Base-by-base conservation (phyloP, 345 rosid species). In the Hypericum perforatum region DNA sequence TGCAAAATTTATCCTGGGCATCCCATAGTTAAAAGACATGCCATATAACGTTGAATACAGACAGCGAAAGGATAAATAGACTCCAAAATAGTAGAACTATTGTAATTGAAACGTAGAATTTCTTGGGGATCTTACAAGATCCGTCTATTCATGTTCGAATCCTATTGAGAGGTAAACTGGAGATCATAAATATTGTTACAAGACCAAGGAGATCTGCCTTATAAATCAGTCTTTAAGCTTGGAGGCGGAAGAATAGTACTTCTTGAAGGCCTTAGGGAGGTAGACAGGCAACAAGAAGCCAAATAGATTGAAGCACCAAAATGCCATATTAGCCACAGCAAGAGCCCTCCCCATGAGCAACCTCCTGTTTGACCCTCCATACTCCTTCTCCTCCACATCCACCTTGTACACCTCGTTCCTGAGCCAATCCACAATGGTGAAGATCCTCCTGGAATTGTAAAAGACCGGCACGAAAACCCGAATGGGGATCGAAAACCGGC, bases 291-390 rank as follows among this genome's bases (percentile, higher is more conserved):
- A 64, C 77, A 92, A 58, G 66, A 92, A 78, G 8, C 90, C 81
- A 63, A 85, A 81, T 39, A 92, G 81, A 77, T 92, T 92, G 73
- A 76, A 89, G 74, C 90, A 65, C 97, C 97, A 82, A 14, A 92
- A 48, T 11, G 74, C 95, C 72, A 80, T 60, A 47, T 92, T 91
- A 13, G 80, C 82, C 63, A 66, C 62, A 10, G 90, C 94, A 14
- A 87, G 81, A 11, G 53, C 72, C 65, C 82, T 75, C 0, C 97
- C 98, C 52, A 68, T 59, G 11, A 40, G 56, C 38, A 82, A 7
- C 57, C 96, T 66, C 76, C 75, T 42, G 11, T 64, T 60, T 8
- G 85, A 66, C 39, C 74, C 76, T 7, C 54, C 49, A 14, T 29
- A 41, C n/a, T 53, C 65, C 6, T 53, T 52, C 14, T 61, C 68